Percentiles rank a stretch among this genome's conserved stretches.
Conservation (phyloP, 148 eudicot genomes). For the Simmondsia chinensis region DNA sequence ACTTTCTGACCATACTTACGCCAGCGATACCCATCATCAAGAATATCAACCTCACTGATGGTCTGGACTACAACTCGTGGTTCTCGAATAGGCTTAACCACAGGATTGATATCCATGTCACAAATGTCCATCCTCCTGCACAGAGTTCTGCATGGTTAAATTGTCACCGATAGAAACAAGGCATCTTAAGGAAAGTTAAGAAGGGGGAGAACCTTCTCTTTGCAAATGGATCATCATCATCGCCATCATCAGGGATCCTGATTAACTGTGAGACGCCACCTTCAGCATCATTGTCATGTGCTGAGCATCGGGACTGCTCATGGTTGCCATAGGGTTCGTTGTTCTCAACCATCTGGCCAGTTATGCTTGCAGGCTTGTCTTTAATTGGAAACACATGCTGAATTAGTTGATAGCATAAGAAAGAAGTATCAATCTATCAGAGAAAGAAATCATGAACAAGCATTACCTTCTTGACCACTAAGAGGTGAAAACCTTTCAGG, state of each 20-base stretch:
- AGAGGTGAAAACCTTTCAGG: constrained; percentile 40
- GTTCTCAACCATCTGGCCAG: constrained; percentile 30
- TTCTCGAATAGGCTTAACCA: constrained; percentile 91
- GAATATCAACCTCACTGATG: constrained; percentile 89
- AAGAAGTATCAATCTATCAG: too few relatives aligned
- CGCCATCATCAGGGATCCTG: constrained; percentile 46
- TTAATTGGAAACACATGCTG: constrained; percentile 4
- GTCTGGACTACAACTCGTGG: constrained; percentile 97
- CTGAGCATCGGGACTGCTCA: constrained; percentile 50
- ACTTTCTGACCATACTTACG: constrained; percentile 99
- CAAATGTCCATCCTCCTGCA: constrained; percentile 77
- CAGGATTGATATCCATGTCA: constrained; percentile 59
- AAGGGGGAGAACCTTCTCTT: constrained; percentile 67
- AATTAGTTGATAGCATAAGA: constrained; percentile 7
- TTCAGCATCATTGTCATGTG: constrained; percentile 44
- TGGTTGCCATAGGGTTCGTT: constrained; percentile 43
- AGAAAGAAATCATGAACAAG: too few relatives aligned
- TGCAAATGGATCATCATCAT: constrained; percentile 73
- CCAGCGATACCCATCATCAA: constrained; percentile 98
- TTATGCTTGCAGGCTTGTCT: constrained; percentile 34
- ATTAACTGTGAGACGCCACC: constrained; percentile 38
- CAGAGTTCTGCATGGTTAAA: too few relatives aligned
- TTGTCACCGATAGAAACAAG: too few relatives aligned
- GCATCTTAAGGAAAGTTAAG: too few relatives aligned
- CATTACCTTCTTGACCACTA: constrained; percentile 73